Conservation (phyloP, 257 asterid genomes). For the Anisodus tanguticus region DNA sequence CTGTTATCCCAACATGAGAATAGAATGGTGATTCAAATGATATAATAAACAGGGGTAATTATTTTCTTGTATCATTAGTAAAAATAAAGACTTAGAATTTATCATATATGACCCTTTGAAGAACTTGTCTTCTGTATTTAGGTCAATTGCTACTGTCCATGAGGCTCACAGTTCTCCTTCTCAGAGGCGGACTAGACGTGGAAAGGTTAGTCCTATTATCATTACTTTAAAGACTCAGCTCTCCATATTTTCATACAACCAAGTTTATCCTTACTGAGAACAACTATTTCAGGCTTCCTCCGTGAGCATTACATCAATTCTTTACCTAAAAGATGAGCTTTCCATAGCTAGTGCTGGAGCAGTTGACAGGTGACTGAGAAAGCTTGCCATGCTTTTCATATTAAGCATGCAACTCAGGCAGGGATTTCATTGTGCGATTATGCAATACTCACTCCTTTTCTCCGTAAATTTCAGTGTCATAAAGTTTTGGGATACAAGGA, state of each 20-base stretch:
- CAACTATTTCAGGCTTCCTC: constrained; percentile 60
- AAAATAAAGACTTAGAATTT: background rate
- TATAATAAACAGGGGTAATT: background rate
- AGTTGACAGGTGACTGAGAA: constrained; percentile 73
- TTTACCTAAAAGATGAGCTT: constrained; percentile 80
- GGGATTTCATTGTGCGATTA: constrained; percentile 30
- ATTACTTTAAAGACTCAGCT: background rate
- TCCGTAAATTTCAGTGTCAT: constrained; percentile 49
- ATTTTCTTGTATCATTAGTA: background rate
- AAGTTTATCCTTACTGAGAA: constrained; percentile 22
- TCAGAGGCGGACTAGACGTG: constrained; percentile 62
- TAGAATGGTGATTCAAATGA: constrained; percentile 13
- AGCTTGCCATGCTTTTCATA: constrained; percentile 27
- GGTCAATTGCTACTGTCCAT: constrained; percentile 62
- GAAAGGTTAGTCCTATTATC: constrained; percentile 56
- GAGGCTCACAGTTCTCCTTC: constrained; percentile 70
- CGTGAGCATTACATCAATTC: constrained; percentile 88
- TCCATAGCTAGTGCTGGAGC: constrained; percentile 97
- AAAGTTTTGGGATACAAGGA: constrained; percentile 92
- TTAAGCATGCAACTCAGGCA: constrained; percentile 21
- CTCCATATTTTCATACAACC: background rate
- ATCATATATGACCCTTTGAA: background rate
- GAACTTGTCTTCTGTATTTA: constrained; percentile 33
- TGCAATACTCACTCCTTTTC: constrained; percentile 24
- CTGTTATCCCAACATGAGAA: constrained; percentile 7